Conservation (phyloP, 1,284 basidiomycete genomes). For the Kalmanozyma brasiliensis region DNA sequence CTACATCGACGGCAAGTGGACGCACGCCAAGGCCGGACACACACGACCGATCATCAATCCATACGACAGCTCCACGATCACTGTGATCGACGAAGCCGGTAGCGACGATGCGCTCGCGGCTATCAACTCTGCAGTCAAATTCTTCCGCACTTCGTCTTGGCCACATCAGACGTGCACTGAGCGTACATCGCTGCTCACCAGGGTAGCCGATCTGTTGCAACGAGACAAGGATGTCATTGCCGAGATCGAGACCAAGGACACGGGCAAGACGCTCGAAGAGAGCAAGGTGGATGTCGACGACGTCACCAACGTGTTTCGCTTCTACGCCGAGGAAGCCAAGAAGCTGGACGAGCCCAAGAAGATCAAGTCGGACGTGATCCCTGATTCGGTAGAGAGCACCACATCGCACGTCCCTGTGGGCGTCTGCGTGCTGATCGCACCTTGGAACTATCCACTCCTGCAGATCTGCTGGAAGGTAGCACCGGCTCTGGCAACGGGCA, state of each 20-base stretch:
- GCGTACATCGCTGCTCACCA: constrained; percentile 49
- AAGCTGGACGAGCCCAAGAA: constrained; percentile 58
- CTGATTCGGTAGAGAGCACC: constrained; percentile 56
- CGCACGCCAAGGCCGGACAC: constrained; percentile 49
- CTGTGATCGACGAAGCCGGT: constrained; percentile 61
- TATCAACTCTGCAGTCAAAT: constrained; percentile 51
- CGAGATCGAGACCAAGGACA: constrained; percentile 64
- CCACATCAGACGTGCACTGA: constrained; percentile 45
- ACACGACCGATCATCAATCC: constrained; percentile 64
- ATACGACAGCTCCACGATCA: constrained; percentile 53
- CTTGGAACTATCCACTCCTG: constrained; percentile 67
- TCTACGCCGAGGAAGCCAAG: constrained; percentile 64
- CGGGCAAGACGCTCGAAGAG: constrained; percentile 66
- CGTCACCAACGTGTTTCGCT: constrained; percentile 65
- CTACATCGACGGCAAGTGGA: constrained; percentile 66
- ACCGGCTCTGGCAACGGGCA: constrained; percentile 65
- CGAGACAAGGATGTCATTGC: constrained; percentile 57
- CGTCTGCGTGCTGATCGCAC: constrained; percentile 66
- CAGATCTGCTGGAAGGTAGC: constrained; percentile 68
- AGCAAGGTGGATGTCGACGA: constrained; percentile 65
- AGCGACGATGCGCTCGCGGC: constrained; percentile 59
- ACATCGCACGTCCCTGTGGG: constrained; percentile 65
- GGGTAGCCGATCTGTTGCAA: constrained; percentile 63
- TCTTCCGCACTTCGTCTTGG: constrained; percentile 59
- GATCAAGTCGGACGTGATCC: constrained; percentile 57